A percentile compares a stretch with the other conserved stretches of the same genome.
phyloP scores from a whole-genome alignment of 257 asterid genomes.

The Nicotiana undulata region DNA sequence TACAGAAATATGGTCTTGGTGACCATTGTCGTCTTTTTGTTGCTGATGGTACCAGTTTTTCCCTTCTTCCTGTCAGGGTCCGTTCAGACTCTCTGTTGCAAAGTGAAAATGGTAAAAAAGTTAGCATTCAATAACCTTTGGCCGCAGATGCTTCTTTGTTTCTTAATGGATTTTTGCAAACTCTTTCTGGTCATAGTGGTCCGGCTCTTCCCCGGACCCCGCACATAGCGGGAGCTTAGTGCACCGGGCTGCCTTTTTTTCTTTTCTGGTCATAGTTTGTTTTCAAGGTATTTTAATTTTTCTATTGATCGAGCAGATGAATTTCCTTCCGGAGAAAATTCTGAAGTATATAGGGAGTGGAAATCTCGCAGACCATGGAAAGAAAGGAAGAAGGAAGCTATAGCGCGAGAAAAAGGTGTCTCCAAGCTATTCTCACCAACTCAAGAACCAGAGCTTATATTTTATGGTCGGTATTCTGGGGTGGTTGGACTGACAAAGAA shows the following conservation, averaged over 20 bases:
- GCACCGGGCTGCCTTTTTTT: no score
- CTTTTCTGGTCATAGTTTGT: neutral
- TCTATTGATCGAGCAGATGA: slow-evolving; percentile 19
- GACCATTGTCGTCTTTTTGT: slow-evolving; percentile 82
- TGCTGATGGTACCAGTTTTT: slow-evolving; percentile 87
- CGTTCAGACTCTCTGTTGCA: slow-evolving; percentile 31
- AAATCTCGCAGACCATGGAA: slow-evolving; percentile 65
- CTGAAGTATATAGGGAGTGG: slow-evolving; percentile 64
- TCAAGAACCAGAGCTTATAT: slow-evolving; percentile 81
- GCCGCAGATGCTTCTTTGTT: neutral
- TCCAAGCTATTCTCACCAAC: slow-evolving; percentile 26
- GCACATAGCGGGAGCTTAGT: no score
- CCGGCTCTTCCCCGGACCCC: no score
- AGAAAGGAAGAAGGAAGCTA: slow-evolving; percentile 67
- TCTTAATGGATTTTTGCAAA: neutral
- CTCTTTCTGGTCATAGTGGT: neutral
- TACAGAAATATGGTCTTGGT: slow-evolving; percentile 72
- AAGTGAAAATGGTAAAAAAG: slow-evolving; percentile 21
- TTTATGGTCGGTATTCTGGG: slow-evolving; percentile 70
- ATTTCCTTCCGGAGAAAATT: slow-evolving; percentile 20
- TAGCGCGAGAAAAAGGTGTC: slow-evolving; percentile 33
- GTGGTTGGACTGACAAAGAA: slow-evolving; percentile 63
- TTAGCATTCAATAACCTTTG: neutral
- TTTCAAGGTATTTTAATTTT: slow-evolving; percentile 4
- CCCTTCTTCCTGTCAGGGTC: slow-evolving; percentile 50